Base-by-base conservation (phyloP, 2,329 filamentous ascomycete species). In the Chaetomium olivaceum region DNA sequence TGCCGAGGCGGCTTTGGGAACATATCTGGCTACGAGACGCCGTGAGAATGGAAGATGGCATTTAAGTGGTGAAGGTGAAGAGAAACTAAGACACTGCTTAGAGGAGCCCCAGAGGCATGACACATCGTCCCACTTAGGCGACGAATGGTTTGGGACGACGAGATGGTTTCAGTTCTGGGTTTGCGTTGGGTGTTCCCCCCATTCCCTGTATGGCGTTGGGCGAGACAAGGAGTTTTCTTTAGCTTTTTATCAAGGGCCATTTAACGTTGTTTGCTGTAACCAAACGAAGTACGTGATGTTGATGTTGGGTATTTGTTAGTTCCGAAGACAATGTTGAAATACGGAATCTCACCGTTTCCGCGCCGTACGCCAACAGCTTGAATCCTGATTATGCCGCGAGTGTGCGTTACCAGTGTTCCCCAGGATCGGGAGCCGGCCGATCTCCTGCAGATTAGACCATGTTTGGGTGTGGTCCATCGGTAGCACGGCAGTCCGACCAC, bases 171-270 rank as follows among this genome's bases (percentile, higher is more conserved):
- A 14, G 12, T 57, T 3, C 8, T 39, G 54, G 55, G 16, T 55
- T 55, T 56, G 52, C 25, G 39, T 58, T 36, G 48, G 48, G 55
- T 59, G 58, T 58, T 31, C n/a, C 48, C 25, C 39, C 50, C 36
- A 27, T 39, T 25, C 55, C 52, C 48, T n/a, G 58, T 57, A 48
- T 57, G 62, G 62, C 62, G 62, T 57, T 61, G 39, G 62, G 51
- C 39, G 62, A 57, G 39, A 61, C 19, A 29, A 48, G 56, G 52
- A 16, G 50, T 63, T 54, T 25, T n/a, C 46, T 6, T 59, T 50
- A 31, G 43, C 1, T 59, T 29, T 29, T 51, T 27, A 19, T 5
- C 29, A 39, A 58, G 16, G 56, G 31, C 27, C 3, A 36, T 52
- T n/a, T 54, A 48, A 27, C 21, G 43, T 46, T 61, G 16, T 11